Base-by-base conservation (phyloP, 2,329 filamentous ascomycete genomes). In the Sclerotiophoma versabilis region DNA sequence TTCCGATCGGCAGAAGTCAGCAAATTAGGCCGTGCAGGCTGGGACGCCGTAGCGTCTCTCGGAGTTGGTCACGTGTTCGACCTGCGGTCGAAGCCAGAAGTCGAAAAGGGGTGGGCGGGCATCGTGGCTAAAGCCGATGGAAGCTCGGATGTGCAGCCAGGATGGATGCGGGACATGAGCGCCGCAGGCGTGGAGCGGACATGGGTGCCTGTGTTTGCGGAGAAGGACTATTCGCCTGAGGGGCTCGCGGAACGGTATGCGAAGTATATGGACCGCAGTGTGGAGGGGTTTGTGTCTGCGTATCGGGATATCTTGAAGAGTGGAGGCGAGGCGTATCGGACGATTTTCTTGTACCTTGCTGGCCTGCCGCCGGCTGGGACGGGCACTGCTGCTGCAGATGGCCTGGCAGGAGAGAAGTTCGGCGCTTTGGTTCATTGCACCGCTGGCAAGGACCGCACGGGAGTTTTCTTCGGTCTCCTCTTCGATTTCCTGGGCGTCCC, bases 361-460 rank as follows among this genome's bases (percentile, higher is more conserved):
- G 10, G n/a, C 3, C 22, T 49, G 59, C 52, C 74, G 2, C 11
- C 17, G 59, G 26, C 15, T 1, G 17, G 19, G 8, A 1, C 25
- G 3, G 4, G n/a, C n/a, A n/a, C 27, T n/a, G 7, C 20, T 10
- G 53, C 73, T 12, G 5, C n/a, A 2, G 10, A 26, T 11, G 17
- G 2, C 63, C 5, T 30, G 5, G n/a, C 4, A 29, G 26, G 34
- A 23, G 11, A 42, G 2, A 69, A 77, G 36, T 58, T 76, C 1
- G 84, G 87, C 7, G 74, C 88, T 9, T 77, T 91, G 6, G 77
- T 92, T 7, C 89, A 93, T 68, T 92, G 90, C 72, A 90, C 88
- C 0, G 88, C 87, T 0, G 90, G 90, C 11, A 93, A 93, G 74
- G 90, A 93, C 71, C 81, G 90, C 36, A 92, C 90, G 0, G 90